Conservation (phyloP, 73 alveolate genomes). For the Tetrahymena malaccensis region DNA sequence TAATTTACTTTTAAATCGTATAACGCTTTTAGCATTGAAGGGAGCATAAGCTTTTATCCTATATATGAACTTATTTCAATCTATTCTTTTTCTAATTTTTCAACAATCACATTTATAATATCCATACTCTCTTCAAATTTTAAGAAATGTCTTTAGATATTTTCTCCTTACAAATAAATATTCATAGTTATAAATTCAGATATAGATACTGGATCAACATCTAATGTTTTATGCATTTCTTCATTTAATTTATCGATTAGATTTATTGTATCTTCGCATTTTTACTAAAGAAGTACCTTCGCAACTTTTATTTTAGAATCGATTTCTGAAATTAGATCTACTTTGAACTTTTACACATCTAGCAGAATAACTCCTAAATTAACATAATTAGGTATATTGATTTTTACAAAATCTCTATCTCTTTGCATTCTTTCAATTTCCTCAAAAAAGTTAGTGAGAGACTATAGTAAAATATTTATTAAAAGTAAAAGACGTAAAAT, state of each 20-base stretch:
- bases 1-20: neutral
- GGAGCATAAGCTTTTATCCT: neutral
- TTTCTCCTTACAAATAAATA: neutral
- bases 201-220: neutral
- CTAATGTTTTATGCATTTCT: neutral
- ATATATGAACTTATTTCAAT: neutral
- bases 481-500: neutral
- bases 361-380: neutral
- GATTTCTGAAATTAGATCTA: neutral
- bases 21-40: neutral
- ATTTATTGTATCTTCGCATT: neutral
- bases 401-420: neutral
- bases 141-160: neutral
- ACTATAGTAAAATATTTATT: neutral
- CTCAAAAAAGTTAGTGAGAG: neutral
- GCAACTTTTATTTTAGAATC: neutral
- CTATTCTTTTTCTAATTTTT: neutral
- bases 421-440: neutral
- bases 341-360: neutral
- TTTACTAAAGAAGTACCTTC: neutral
- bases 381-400: neutral
- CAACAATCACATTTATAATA: neutral
- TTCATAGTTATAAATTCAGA: neutral
- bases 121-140: neutral
- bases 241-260: neutral